A percentile compares a stretch with the other conserved stretches of the same genome.
phyloP scores from a whole-genome alignment of 2,329 filamentous ascomycete species.

The Myriosclerotinia curreyana region DNA sequence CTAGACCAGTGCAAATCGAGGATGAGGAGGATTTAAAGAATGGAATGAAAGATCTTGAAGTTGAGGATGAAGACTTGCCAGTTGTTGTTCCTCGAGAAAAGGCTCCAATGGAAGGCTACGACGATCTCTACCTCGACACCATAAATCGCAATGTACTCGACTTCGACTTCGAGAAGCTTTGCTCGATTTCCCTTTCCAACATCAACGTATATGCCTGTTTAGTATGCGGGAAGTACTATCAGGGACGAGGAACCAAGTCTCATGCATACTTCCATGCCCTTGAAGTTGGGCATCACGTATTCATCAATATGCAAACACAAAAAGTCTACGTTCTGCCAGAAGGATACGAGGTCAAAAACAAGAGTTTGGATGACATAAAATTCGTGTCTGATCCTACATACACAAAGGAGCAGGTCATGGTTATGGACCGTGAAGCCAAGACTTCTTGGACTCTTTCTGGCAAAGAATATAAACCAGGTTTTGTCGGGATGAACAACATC shows the following conservation, averaged over 20 bases:
- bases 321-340: slow-evolving; percentile 91
- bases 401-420: slow-evolving; percentile 72
- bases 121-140: slow-evolving; percentile 95
- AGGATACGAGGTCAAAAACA: slow-evolving; percentile 93
- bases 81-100: slow-evolving; percentile 57
- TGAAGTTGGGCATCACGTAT: slow-evolving; percentile 94
- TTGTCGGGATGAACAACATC: slow-evolving; percentile 99
- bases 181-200: slow-evolving; percentile 91
- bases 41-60: slow-evolving; percentile 36
- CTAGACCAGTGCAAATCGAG: slow-evolving; percentile 19
- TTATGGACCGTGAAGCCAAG: slow-evolving; percentile 66
- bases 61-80: slow-evolving; percentile 42
- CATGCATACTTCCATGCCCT: slow-evolving; percentile 97
- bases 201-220: slow-evolving; percentile 99
- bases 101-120: slow-evolving; percentile 82
- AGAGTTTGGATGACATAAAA: slow-evolving; percentile 95
- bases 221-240: slow-evolving; percentile 96
- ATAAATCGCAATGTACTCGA: slow-evolving; percentile 90
- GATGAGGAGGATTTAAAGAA: slow-evolving; percentile 30
- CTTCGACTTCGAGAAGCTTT: slow-evolving; percentile 98
- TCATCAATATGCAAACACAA: slow-evolving; percentile 94
- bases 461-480: slow-evolving; percentile 86
- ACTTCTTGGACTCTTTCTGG: slow-evolving; percentile 74
- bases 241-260: slow-evolving; percentile 88
- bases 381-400: slow-evolving; percentile 93